Base-by-base conservation (phyloP, 2,329 filamentous ascomycete species). In the Niveomyces coronatus region DNA sequence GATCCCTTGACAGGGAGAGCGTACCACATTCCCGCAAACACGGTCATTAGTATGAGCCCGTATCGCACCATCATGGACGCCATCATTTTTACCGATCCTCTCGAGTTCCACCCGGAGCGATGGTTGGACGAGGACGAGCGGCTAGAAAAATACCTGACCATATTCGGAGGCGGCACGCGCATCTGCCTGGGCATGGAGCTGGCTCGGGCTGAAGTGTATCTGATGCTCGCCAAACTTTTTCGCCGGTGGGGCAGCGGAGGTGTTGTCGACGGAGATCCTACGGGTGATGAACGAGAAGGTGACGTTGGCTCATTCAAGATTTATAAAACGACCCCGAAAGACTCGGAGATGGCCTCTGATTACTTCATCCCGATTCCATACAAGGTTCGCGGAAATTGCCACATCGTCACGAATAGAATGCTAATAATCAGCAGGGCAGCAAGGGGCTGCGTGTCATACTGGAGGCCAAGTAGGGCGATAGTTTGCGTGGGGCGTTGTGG, bases 361-460 rank as follows among this genome's bases (percentile, higher is more conserved):
- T 62, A 55, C 38, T 61, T 62, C 18, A 56, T 62, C 41, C 60
- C 59, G 7, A 55, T 62, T 13, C 57, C 58, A 15, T 60, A 55
- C 46, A 60, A 60, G 53, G 55, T 54, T 29, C 9, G 49, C 38
- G 15, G 3, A 6, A 11, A 26, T 11, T 4, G 19, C 11, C 13
- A 16, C 8, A 4, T 8, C 19, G 23, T 16, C 7, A 5, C 17
- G 19, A 19, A 17, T 2, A 28, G 16, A 34, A 38, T 35, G 33
- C 44, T 45, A 44, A 49, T 44, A 11, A 11, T 24, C 22, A n/a
- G 10, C 13, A 55, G 53, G 53, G 54, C 35, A 53, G 53, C 15
- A 53, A 60, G 37, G 57, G 53, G 5, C 43, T 61, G 32, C 57
- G 55, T 22, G 50, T 61, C 39, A 44, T 54, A 14, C 49, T 61